These are phyloP conservation scores for Cytospora piceae DNA, from an alignment of 2,329 filamentous ascomycete genomes.

Conservation along the genomic window DNA sequence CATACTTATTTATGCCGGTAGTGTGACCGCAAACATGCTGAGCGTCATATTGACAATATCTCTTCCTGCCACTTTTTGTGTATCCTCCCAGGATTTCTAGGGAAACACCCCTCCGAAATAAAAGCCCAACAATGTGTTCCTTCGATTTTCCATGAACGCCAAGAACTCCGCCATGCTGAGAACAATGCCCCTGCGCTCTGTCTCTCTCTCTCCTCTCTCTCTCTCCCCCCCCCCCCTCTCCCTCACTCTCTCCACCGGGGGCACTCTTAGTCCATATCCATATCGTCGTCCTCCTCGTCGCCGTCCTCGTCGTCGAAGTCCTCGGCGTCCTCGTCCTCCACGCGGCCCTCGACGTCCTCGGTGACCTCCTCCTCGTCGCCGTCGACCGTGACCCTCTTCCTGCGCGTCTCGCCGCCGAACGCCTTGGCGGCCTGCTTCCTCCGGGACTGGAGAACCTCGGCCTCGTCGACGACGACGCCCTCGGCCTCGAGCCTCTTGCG, in stretches of 20 bases:
- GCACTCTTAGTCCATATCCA: constrained; percentile 48
- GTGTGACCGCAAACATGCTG: not conserved
- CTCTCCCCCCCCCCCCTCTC: too few relatives aligned
- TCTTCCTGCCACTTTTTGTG: constrained; percentile 2
- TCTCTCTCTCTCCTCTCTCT: too few relatives aligned
- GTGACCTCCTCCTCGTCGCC: constrained; percentile 42
- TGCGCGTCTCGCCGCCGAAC: constrained; percentile 46
- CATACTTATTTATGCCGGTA: not conserved
- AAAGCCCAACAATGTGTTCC: constrained; percentile 24
- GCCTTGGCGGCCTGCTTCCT: constrained; percentile 40
- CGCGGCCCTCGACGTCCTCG: constrained; percentile 21
- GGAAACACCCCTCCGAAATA: constrained; percentile 19
- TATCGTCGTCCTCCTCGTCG: constrained; percentile 44
- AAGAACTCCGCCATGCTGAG: constrained; percentile 29
- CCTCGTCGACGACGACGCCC: constrained; percentile 43
- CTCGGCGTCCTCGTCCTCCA: constrained; percentile 39
- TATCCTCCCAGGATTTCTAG: constrained; percentile 14
- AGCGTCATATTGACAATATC: constrained; percentile 5
- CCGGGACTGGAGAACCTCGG: constrained; percentile 32
- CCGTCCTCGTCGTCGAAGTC: constrained; percentile 37
- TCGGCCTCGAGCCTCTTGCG: constrained; percentile 39
- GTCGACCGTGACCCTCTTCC: constrained; percentile 44
- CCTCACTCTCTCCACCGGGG: not conserved
- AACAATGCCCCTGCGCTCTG: constrained; percentile 11
- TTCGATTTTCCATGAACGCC: constrained; percentile 38